Conservation (phyloP, 2,329 filamentous ascomycete species). For the Scorias spongiosa region DNA sequence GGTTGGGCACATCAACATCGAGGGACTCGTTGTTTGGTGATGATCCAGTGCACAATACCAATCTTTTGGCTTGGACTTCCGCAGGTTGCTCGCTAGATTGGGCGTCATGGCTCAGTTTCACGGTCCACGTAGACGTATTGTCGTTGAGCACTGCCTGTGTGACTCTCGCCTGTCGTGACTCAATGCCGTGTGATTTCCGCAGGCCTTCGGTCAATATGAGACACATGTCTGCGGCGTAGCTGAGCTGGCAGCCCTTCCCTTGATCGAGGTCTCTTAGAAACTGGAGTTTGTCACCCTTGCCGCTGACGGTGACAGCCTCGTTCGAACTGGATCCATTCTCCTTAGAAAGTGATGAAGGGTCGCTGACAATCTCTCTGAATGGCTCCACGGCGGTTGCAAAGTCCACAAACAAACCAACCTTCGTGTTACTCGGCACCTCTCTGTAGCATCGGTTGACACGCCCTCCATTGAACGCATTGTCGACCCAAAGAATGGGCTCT, state of each 20-base stretch:
- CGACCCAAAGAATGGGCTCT: conserved; percentile 42
- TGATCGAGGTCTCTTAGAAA: conserved; percentile 38
- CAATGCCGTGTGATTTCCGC: conserved; percentile 24
- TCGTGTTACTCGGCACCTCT: conserved; percentile 50
- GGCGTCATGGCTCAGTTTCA: conserved; percentile 18
- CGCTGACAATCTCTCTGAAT: conserved; percentile 37
- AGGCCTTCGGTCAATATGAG: conserved; percentile 34
- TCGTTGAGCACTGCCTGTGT: conserved; percentile 25
- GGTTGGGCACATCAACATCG: conserved; percentile 24
- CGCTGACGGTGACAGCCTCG: conserved; percentile 10
- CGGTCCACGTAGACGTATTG: conserved; percentile 23
- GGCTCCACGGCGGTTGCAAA: conserved; percentile 39
- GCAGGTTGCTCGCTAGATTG: conserved; percentile 8
- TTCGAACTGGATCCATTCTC: conserved; percentile 15
- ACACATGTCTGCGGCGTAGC: conserved; percentile 42
- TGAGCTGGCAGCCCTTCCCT: conserved; percentile 41
- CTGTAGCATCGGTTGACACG: conserved; percentile 35
- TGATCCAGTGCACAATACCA: conserved; percentile 46
- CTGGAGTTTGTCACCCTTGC: conserved; percentile 37
- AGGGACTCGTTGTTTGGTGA: conserved; percentile 31
- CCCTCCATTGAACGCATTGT: conserved; percentile 37
- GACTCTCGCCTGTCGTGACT: conserved; percentile 25
- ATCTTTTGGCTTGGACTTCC: conserved; percentile 17
- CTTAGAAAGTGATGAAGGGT: conserved; percentile 22
- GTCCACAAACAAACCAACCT: conserved; percentile 42